Base-by-base conservation (phyloP, 371 early-diverging fungal species). In the Mortierella sp. region DNA sequence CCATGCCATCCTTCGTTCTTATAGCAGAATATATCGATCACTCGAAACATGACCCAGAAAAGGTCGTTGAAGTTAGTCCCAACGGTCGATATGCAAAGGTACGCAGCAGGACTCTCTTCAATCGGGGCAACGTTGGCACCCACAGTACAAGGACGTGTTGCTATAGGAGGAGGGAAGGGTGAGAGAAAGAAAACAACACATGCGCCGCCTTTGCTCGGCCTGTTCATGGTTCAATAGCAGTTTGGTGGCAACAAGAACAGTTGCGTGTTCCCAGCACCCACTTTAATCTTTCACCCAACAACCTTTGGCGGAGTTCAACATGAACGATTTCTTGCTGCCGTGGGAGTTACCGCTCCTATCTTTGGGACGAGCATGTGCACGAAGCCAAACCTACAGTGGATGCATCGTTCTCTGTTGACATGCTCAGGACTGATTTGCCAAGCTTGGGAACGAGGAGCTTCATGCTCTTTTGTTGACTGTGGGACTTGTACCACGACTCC, bases 31-130 rank as follows among this genome's bases (percentile, higher is more conserved):
- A 74, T 57, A 74, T 74, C 61, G 76, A 69, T 64, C 76, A 74
- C 54, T 81, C 80, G 39, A 82, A 83, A 41, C 82, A 85, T 46
- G 87, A 86, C 64, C 71, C 81, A 26, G 93, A 92, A 71, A 82
- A 86, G 53, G 89, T 91, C n/a, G 83, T 90, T 43, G 91, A 92
- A 74, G 78, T 84, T 34, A 87, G 90, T 54, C 92, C 92, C 34
- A 89, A 90, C 64, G 80, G 82, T 39, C 82, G 93, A 47, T 93
- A 91, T 80, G 90, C 89, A 49, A 88, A 85, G 81, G 88, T 88
- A 80, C 13, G 34, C 47, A 30, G 8, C 2, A 27, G 23, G 31
- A 16, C 28, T 19, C 1, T 38, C 30, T 30, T 7, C 54, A 59
- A 18, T 45, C 41, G 26, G 43, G 45, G 16, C 34, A 52, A 3